phyloP scores from a whole-genome alignment of 1,284 basidiomycete species.

The Cutaneotrichosporon spelunceum region DNA sequence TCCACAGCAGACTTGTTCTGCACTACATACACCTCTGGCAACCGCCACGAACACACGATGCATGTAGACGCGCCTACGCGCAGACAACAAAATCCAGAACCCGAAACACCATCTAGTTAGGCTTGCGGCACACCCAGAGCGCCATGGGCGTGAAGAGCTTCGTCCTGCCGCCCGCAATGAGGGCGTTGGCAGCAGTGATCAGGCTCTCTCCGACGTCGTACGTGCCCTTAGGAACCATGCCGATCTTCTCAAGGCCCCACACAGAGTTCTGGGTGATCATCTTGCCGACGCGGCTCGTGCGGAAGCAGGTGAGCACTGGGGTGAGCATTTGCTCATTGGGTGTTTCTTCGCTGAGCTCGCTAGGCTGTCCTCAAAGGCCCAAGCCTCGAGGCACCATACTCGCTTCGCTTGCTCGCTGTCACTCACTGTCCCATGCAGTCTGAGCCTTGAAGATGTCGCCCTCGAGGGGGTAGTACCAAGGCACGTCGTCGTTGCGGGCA shows the following conservation, averaged over 20 bases:
- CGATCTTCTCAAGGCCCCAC: conserved; percentile 71
- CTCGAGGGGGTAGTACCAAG: conserved; percentile 97
- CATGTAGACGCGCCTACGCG: neutral
- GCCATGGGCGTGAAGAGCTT: conserved; percentile 63
- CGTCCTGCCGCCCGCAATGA: conserved; percentile 78
- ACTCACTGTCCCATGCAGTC: conserved; percentile 77
- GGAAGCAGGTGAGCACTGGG: conserved; percentile 69
- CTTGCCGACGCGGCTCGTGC: conserved; percentile 84
- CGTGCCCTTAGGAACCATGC: conserved; percentile 88
- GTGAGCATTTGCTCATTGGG: neutral
- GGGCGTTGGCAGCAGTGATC: conserved; percentile 73
- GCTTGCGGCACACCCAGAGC: conserved; percentile 44
- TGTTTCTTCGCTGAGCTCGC: too few relatives aligned
- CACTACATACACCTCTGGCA: too few relatives aligned
- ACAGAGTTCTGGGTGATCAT: conserved; percentile 79
- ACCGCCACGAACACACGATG: neutral
- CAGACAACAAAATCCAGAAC: conserved; percentile 2
- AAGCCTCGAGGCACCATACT: neutral
- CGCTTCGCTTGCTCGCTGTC: neutral
- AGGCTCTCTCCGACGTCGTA: conserved; percentile 84
- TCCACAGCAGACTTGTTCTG: too few relatives aligned
- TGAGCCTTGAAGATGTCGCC: conserved; percentile 90
- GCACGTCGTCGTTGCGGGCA: conserved; percentile 66
- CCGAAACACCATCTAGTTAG: conserved; percentile 16
- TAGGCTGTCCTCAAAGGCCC: too few relatives aligned